A percentile compares a stretch with the other conserved stretches of the same genome.
Evolutionary conservation across 768 basidiomycete genomes (phyloP).

Genomic region (Amanita fuliginea): DNA sequence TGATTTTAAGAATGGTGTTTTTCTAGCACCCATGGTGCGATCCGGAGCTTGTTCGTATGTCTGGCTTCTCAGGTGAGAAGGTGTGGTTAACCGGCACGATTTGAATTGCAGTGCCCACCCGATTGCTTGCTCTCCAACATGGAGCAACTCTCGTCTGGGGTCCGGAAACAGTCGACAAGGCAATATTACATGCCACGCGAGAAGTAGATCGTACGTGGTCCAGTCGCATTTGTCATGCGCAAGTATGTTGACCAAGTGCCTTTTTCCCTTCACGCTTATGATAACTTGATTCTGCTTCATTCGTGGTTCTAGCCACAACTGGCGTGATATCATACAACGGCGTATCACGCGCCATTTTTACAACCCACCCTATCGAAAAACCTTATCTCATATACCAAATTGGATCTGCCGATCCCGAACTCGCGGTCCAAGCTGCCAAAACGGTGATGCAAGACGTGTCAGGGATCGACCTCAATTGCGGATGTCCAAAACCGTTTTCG

Average conservation of each 20-base stretch:
- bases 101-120: slow-evolving; percentile 57
- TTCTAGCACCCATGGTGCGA: slow-evolving; percentile 98
- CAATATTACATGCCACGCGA: slow-evolving; percentile 77
- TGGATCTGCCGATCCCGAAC: slow-evolving; percentile 79
- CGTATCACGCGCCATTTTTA: slow-evolving; percentile 76
- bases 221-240: neutral
- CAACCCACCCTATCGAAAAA: slow-evolving; percentile 90
- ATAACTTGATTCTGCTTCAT: no score
- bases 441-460: slow-evolving; percentile 81
- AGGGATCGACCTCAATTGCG: slow-evolving; percentile 95
- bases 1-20: slow-evolving; percentile 81
- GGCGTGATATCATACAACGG: slow-evolving; percentile 86
- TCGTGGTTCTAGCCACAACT: slow-evolving; percentile 51
- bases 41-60: slow-evolving; percentile 69
- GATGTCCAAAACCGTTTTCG: slow-evolving; percentile 94
- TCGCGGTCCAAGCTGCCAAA: slow-evolving; percentile 88
- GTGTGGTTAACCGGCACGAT: slow-evolving; percentile 7
- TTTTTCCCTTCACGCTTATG: neutral
- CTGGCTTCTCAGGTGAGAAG: slow-evolving; percentile 4
- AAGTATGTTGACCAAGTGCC: neutral
- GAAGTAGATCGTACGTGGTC: slow-evolving; percentile 70
- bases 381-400: slow-evolving; percentile 94
- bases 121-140: slow-evolving; percentile 80
- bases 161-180: slow-evolving; percentile 94
- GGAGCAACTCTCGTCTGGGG: slow-evolving; percentile 95